phyloP scores from a whole-genome alignment of 2,329 filamentous ascomycete species.

The Bipolaris zeicola region DNA sequence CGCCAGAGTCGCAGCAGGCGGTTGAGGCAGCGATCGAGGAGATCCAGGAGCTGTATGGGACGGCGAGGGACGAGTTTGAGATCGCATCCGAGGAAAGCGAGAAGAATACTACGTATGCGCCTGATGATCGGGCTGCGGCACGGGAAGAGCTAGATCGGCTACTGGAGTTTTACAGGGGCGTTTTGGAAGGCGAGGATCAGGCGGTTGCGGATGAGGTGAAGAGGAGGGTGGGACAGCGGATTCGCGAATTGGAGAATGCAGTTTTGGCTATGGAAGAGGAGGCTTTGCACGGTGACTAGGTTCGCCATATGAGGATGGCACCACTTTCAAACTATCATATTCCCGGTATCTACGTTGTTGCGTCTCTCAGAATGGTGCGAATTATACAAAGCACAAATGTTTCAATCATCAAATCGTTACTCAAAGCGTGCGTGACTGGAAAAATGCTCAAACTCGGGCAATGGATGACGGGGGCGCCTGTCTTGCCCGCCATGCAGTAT shows the following conservation, averaged over 20 bases:
- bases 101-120: constrained; percentile 61
- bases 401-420: neutral
- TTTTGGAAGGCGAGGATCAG: constrained; percentile 49
- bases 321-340: neutral
- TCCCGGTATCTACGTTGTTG: neutral
- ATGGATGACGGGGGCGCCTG: constrained; percentile 3
- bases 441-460: constrained; percentile 10
- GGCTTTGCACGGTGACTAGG: constrained; percentile 56
- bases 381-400: neutral
- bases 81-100: constrained; percentile 59
- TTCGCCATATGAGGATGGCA: neutral
- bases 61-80: constrained; percentile 54
- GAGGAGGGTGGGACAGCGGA: constrained; percentile 56
- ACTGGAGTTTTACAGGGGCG: constrained; percentile 53
- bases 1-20: constrained; percentile 26
- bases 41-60: constrained; percentile 47
- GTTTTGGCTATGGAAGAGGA: constrained; percentile 58
- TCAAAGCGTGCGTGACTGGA: constrained; percentile 1
- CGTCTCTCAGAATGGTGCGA: neutral
- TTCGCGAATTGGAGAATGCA: constrained; percentile 60
- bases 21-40: constrained; percentile 43
- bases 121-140: constrained; percentile 60
- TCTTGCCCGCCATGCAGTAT: constrained; percentile 23
- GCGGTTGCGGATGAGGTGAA: constrained; percentile 58
- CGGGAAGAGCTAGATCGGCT: constrained; percentile 58